These are phyloP conservation scores for Selaginella moellendorffii DNA, from an alignment of 75 land plant genomes.

Conservation along the genomic window DNA sequence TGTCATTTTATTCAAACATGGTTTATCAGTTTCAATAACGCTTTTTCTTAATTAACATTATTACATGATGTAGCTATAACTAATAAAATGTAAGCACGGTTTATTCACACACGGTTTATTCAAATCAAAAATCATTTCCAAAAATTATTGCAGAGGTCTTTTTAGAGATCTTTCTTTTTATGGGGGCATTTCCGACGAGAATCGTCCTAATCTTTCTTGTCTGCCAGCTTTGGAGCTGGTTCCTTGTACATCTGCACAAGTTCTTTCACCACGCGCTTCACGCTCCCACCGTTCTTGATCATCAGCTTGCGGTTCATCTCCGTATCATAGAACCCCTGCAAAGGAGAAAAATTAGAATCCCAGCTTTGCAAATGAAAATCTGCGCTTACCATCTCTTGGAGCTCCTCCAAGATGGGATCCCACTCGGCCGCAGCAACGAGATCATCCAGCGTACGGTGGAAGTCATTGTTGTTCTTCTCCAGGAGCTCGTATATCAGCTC, in stretches of 20 bases:
- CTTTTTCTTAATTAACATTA: too few relatives aligned
- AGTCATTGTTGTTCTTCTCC: slow-evolving; percentile 42
- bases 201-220: not conserved
- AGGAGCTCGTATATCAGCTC: slow-evolving; percentile 58
- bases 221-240: slow-evolving; percentile 6
- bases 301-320: slow-evolving; percentile 56
- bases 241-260: slow-evolving; percentile 66
- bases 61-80: too few relatives aligned
- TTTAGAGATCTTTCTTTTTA: not conserved
- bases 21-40: not conserved
- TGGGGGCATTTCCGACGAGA: not conserved
- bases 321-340: slow-evolving; percentile 71
- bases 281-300: slow-evolving; percentile 68
- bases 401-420: slow-evolving; percentile 78
- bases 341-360: not conserved
- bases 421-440: slow-evolving; percentile 64
- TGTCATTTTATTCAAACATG: not conserved
- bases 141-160: not conserved
- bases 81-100: not conserved
- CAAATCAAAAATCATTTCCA: not conserved
- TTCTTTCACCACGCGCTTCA: slow-evolving; percentile 81
- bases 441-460: slow-evolving; percentile 61
- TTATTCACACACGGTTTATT: not conserved
- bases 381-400: slow-evolving; percentile 82
- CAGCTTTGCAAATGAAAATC: too few relatives aligned